These are phyloP conservation scores for Amphirosellinia nigrospora DNA, from an alignment of 495 filamentous ascomycete genomes.

Conservation along the genomic window DNA sequence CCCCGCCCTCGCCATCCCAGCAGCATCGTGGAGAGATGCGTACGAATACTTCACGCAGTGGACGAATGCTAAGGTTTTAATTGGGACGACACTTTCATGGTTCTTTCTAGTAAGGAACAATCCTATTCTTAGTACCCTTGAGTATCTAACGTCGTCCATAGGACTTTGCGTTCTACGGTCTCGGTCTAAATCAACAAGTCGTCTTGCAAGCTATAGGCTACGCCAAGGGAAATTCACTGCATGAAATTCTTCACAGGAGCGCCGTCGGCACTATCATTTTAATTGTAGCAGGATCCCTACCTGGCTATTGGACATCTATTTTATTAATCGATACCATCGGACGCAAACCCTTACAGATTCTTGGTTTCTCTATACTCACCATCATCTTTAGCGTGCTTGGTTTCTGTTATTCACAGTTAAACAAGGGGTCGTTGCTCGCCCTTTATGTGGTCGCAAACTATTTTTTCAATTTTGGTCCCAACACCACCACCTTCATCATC, in stretches of 20 bases:
- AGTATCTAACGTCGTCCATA: conserved; percentile 26
- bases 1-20: conserved; percentile 60
- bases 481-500: conserved; percentile 88
- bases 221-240: conserved; percentile 65
- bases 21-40: conserved; percentile 72
- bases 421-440: conserved; percentile 62
- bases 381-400: conserved; percentile 75
- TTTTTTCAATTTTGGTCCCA: conserved; percentile 74
- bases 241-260: conserved; percentile 68
- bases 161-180: conserved; percentile 75
- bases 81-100: conserved; percentile 83
- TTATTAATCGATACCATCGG: conserved; percentile 73
- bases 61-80: conserved; percentile 73
- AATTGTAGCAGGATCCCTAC: conserved; percentile 75
- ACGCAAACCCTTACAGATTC: conserved; percentile 79
- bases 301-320: conserved; percentile 80
- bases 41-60: conserved; percentile 67
- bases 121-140: neutral
- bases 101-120: conserved; percentile 68
- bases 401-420: conserved; percentile 65
- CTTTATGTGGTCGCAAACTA: conserved; percentile 83
- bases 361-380: conserved; percentile 76
- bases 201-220: conserved; percentile 71
- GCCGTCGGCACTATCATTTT: conserved; percentile 80
- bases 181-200: conserved; percentile 76